Percentiles rank a stretch among this genome's conserved stretches.
These are phyloP conservation scores for Paecilomyces sp. DNA, from an alignment of 2,329 filamentous ascomycete species.

Conservation along the genomic window DNA sequence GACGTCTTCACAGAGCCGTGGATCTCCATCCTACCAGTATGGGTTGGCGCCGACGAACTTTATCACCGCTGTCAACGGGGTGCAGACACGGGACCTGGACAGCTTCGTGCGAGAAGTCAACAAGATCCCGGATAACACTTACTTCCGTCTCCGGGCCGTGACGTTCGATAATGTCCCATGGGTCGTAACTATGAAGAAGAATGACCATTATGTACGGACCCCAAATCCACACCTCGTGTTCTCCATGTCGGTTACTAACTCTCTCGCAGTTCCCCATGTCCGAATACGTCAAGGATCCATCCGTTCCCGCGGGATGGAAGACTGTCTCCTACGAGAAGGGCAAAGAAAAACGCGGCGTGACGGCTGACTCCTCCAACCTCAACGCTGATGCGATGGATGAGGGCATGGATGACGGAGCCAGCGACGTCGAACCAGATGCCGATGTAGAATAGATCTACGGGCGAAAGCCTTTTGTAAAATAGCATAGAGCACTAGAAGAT, in stretches of 20 bases:
- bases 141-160: constrained; percentile 94
- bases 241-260: constrained; percentile 3
- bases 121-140: constrained; percentile 91
- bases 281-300: constrained; percentile 54
- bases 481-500: neutral
- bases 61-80: constrained; percentile 89
- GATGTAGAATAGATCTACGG: neutral
- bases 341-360: constrained; percentile 22
- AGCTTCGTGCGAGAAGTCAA: constrained; percentile 73
- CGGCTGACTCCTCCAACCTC: constrained; percentile 33
- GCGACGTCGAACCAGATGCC: constrained; percentile 31
- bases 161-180: constrained; percentile 98
- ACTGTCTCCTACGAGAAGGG: constrained; percentile 49
- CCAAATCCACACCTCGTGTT: neutral
- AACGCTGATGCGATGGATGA: constrained; percentile 43
- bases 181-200: constrained; percentile 99
- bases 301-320: constrained; percentile 49
- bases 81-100: constrained; percentile 73
- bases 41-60: constrained; percentile 95
- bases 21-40: constrained; percentile 81
- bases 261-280: constrained; percentile 52
- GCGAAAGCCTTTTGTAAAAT: constrained; percentile 10
- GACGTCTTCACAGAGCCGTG: constrained; percentile 50
- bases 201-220: constrained; percentile 72
- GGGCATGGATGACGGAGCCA: constrained; percentile 26